Percentiles rank a stretch among this genome's conserved stretches.
phyloP scores from a whole-genome alignment of 495 filamentous ascomycete species.

The Neurospora sp. region DNA sequence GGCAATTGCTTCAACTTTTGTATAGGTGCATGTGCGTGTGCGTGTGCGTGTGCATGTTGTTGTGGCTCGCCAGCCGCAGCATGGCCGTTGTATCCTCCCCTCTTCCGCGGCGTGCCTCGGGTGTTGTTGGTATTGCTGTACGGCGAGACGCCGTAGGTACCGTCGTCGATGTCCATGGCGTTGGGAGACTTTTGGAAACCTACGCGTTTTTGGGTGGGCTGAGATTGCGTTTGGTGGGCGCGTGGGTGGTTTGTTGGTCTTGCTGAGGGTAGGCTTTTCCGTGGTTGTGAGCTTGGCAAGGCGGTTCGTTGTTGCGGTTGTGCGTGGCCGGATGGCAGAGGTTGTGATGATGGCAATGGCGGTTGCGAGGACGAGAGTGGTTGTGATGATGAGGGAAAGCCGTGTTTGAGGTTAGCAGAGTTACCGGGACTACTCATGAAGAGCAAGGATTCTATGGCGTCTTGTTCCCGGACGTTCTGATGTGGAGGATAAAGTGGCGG shows the following conservation, averaged over 20 bases:
- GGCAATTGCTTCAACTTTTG: slow-evolving; percentile 25
- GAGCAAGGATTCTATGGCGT: slow-evolving; percentile 77
- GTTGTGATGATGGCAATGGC: slow-evolving; percentile 24
- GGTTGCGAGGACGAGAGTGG: slow-evolving; percentile 19
- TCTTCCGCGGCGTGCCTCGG: slow-evolving; percentile 32
- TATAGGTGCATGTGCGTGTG: slow-evolving; percentile 4
- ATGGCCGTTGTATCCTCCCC: slow-evolving; percentile 21
- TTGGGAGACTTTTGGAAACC: slow-evolving; percentile 36
- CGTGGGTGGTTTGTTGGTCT: slow-evolving; percentile 27
- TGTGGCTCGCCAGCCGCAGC: neutral
- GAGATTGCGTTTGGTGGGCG: slow-evolving; percentile 14
- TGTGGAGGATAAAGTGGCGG: slow-evolving; percentile 43
- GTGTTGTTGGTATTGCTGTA: slow-evolving; percentile 23
- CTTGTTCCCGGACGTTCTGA: slow-evolving; percentile 57
- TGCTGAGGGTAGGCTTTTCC: slow-evolving; percentile 36
- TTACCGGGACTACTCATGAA: slow-evolving; percentile 84
- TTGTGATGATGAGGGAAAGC: slow-evolving; percentile 32
- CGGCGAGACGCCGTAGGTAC: neutral
- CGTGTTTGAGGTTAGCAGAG: slow-evolving; percentile 47
- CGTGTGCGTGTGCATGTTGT: neutral
- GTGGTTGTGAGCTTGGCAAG: slow-evolving; percentile 31
- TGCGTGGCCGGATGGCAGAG: slow-evolving; percentile 26
- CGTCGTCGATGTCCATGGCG: slow-evolving; percentile 36
- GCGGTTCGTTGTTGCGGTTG: slow-evolving; percentile 26
- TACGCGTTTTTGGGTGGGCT: slow-evolving; percentile 28